phyloP scores from a whole-genome alignment of 2,329 filamentous ascomycete genomes.

The Mariannaea elegans region DNA sequence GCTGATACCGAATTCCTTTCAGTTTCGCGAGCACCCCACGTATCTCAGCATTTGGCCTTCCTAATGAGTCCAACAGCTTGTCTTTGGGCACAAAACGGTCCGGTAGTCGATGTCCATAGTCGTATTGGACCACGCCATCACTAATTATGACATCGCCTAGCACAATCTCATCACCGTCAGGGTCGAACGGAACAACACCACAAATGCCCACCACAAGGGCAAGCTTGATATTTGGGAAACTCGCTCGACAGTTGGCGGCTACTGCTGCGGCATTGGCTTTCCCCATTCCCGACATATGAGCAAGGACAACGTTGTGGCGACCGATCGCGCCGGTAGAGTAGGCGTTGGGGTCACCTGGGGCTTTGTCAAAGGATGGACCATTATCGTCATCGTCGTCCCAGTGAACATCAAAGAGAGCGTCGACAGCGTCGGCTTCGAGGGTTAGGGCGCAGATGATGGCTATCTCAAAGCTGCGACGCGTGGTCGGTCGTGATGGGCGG shows the following conservation, averaged over 20 bases:
- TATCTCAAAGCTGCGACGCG: slow-evolving; percentile 22
- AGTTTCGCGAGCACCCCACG: slow-evolving; percentile 36
- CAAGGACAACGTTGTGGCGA: too few relatives aligned
- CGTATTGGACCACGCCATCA: slow-evolving; percentile 39
- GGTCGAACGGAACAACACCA: slow-evolving; percentile 31
- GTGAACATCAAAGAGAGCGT: slow-evolving; percentile 27
- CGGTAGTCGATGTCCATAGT: slow-evolving; percentile 39
- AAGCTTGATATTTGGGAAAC: slow-evolving; percentile 1
- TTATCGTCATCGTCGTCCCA: slow-evolving; percentile 31
- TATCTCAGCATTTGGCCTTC: slow-evolving; percentile 33
- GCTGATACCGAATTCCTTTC: slow-evolving; percentile 11
- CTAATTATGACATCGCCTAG: slow-evolving; percentile 42
- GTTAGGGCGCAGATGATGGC: too few relatives aligned
- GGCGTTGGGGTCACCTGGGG: too few relatives aligned
- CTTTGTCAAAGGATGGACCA: slow-evolving; percentile 31
- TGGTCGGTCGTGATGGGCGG: background rate
- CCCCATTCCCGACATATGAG: slow-evolving; percentile 1
- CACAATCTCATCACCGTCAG: slow-evolving; percentile 22
- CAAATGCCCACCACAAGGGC: too few relatives aligned
- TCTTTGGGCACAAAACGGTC: slow-evolving; percentile 33
- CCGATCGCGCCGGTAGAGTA: too few relatives aligned
- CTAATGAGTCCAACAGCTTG: slow-evolving; percentile 29
- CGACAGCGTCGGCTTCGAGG: slow-evolving; percentile 30
- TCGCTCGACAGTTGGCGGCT: background rate
- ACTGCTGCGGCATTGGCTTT: background rate